Base-by-base conservation (phyloP, 2,329 filamentous ascomycete genomes). In the Penicillium frequentans region DNA sequence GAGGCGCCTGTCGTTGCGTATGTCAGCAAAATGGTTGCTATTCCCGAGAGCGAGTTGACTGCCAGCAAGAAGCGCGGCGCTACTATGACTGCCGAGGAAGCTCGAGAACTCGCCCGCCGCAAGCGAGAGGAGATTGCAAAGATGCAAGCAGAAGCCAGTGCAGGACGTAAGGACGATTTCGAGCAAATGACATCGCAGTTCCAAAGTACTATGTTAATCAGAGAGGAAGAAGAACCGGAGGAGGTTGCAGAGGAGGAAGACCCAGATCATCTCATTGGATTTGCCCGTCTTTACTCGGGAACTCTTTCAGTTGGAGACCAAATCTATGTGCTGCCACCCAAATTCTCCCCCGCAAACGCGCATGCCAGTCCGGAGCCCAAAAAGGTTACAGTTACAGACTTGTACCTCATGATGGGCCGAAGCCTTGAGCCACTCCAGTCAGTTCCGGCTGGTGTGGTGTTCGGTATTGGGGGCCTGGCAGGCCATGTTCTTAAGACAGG, bases 21-120 rank as follows among this genome's bases (percentile, higher is more conserved):
- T 64, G 90, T 99, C 59, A 98, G 93, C 77, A 99, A 99, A 73
- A 97, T 99, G 92, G 90, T 98, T 1, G 95, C 95, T 0, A 83
- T 99, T 13, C 93, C 92, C 0, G 91, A 96, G 69, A 97, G 91
- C 73, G 93, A 99, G 67, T 80, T 99, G 5, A 90, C 91, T 0
- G 86, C 93, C 52, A 96, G 96, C 73, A 74, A 74, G 23, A 96
- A 89, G 73, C 84, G 91, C 16, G 88, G 88, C 0, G 86, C 77
- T 21, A 77, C 87, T 44, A 82, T 98, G 68, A 96, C 86, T 39
- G 89, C 91, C 1, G 95, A 96, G 61, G 95, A 98, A 75, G 95
- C 95, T 3, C 82, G 90, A 63, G 93, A 97, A 61, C 77, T 97
- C 57, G 95, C 90, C 0, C 85, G 92, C 16, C 90, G 88, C 75